A percentile compares a stretch with the other conserved stretches of the same genome.
These are phyloP conservation scores for Diospyros lotus DNA, from an alignment of 148 eudicot genomes.

Conservation along the genomic window DNA sequence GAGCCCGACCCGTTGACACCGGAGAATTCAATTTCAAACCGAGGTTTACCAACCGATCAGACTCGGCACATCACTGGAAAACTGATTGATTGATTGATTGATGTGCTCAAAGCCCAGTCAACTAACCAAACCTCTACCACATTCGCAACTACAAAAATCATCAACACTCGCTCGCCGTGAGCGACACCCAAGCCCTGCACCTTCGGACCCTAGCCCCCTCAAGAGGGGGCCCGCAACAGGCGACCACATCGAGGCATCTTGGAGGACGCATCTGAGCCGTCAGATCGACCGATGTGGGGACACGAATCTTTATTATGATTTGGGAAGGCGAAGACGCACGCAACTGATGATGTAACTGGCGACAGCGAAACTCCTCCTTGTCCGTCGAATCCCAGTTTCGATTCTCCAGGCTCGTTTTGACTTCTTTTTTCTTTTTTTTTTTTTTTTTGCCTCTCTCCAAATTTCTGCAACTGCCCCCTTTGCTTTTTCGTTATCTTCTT, in stretches of 20 bases:
- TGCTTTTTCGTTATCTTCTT: not conserved
- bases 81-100: slow-evolving; percentile 15
- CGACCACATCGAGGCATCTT: not conserved
- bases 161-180: not conserved
- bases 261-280: slow-evolving; percentile 13
- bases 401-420: not conserved
- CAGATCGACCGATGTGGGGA: not conserved
- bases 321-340: slow-evolving; percentile 1
- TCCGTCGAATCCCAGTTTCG: not conserved
- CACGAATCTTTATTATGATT: slow-evolving; percentile 13
- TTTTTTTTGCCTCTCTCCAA: not conserved
- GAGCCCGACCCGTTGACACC: slow-evolving; percentile 1
- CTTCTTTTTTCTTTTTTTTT: not conserved
- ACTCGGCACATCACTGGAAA: slow-evolving; percentile 4
- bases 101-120: not conserved
- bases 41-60: slow-evolving; percentile 12
- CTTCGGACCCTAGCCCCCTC: too few species aligned
- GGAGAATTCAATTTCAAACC: not conserved
- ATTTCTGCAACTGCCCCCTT: not conserved
- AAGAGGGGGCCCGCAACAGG: too few species aligned
- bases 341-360: not conserved
- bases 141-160: not conserved
- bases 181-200: not conserved
- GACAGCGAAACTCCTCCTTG: slow-evolving; percentile 10
- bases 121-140: not conserved